These are phyloP conservation scores for Paraconiothyrium sp. DNA, from an alignment of 2,329 filamentous ascomycete genomes.

Conservation along the genomic window DNA sequence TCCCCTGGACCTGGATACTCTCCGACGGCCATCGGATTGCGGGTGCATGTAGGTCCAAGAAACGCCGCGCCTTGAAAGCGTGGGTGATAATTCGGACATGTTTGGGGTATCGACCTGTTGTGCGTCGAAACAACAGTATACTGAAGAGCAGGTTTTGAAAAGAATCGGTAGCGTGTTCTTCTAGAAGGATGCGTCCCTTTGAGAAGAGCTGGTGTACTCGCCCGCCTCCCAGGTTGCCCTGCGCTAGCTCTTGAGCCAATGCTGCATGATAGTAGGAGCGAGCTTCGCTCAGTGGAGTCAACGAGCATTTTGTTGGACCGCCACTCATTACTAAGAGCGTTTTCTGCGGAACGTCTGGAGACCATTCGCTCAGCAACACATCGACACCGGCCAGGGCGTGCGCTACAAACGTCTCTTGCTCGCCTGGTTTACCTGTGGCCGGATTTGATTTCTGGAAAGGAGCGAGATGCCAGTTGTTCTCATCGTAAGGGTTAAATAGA, in stretches of 20 bases:
- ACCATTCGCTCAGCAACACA: conserved; percentile 54
- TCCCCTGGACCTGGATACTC: conserved; percentile 54
- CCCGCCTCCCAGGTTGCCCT: conserved; percentile 37
- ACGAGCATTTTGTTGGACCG: conserved; percentile 55
- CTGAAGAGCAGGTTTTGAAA: conserved; percentile 87
- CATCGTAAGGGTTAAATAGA: conserved; percentile 42
- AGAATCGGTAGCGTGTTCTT: conserved; percentile 81
- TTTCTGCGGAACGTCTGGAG: conserved; percentile 50
- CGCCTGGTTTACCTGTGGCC: conserved; percentile 62
- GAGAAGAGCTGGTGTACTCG: conserved; percentile 42
- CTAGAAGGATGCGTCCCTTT: conserved; percentile 62
- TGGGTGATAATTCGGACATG: conserved; percentile 57
- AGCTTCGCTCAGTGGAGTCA: conserved; percentile 46
- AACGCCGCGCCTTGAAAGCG: conserved; percentile 58
- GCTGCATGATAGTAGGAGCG: conserved; percentile 49
- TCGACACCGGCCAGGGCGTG: conserved; percentile 75
- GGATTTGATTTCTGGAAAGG: conserved; percentile 69
- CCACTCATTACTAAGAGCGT: conserved; percentile 75
- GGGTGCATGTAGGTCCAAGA: conserved; percentile 52
- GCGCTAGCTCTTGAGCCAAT: conserved; percentile 33
- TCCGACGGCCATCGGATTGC: conserved; percentile 56
- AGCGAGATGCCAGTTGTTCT: conserved; percentile 71
- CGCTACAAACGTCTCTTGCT: conserved; percentile 80
- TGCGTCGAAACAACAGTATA: conserved; percentile 64
- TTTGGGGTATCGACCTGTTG: conserved; percentile 52